Conservation (phyloP, 2,329 filamentous ascomycete species). For the Chaetomium sp. region DNA sequence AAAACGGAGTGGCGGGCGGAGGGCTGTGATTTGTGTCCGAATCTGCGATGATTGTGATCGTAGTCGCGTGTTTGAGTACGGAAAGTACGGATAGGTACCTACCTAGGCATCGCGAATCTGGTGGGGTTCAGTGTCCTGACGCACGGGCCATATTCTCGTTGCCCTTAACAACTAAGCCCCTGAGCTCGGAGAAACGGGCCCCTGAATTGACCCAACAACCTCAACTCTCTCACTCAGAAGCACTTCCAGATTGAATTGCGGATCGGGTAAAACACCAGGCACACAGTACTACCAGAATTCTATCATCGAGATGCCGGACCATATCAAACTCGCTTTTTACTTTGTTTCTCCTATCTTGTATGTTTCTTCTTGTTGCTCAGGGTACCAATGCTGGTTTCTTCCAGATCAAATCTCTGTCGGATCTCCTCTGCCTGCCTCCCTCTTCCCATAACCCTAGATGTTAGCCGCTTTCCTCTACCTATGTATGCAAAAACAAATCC, state of each 20-base stretch:
- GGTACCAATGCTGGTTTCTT: not conserved
- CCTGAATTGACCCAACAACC: not conserved
- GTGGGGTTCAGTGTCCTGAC: not conserved
- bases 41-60: not conserved
- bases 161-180: slow-evolving; percentile 13
- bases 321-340: not conserved
- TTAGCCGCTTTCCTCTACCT: too few species aligned
- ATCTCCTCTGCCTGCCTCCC: not conserved
- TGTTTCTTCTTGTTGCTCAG: not conserved
- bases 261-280: too few species aligned
- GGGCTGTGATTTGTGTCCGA: not conserved
- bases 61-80: not conserved
- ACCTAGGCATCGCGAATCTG: not conserved
- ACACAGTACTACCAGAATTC: too few species aligned
- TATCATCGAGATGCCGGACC: too few species aligned
- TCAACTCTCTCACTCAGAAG: too few species aligned
- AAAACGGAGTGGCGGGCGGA: not conserved
- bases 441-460: not conserved
- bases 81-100: not conserved
- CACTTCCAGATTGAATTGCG: too few species aligned
- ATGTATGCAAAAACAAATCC: too few species aligned
- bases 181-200: not conserved
- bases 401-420: not conserved
- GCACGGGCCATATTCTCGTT: slow-evolving; percentile 8
- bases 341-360: not conserved